Evolutionary conservation across 2,329 filamentous ascomycete species (phyloP).

Genomic region (Teratosphaeria destructans): DNA sequence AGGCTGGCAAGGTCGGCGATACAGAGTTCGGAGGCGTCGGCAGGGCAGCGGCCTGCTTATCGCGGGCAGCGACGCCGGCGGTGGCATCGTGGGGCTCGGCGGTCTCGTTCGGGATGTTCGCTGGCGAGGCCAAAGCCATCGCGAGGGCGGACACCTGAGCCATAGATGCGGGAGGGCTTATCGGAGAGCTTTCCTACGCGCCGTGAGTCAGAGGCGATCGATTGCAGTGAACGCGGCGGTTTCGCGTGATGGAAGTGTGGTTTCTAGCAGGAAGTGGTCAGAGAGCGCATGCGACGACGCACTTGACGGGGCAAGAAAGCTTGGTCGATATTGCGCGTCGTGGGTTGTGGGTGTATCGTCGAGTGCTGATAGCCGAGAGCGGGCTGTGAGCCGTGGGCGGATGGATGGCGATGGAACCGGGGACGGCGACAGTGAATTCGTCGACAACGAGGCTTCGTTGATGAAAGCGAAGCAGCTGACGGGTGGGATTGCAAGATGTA

Average conservation of each 20-base stretch:
- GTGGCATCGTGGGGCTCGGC: conserved; percentile 7
- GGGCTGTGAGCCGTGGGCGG: neutral
- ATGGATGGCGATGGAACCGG: neutral
- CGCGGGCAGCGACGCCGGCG: conserved; percentile 17
- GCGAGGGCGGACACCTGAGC: conserved; percentile 20
- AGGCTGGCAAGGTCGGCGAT: conserved; percentile 74
- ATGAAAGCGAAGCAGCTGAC: neutral
- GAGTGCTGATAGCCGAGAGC: conserved; percentile 1
- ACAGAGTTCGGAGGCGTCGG: conserved; percentile 93
- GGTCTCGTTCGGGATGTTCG: conserved; percentile 10
- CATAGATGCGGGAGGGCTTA: conserved; percentile 16
- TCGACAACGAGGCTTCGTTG: neutral
- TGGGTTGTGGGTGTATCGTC: neutral
- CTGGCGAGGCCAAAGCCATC: conserved; percentile 25
- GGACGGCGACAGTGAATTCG: neutral
- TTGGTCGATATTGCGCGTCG: conserved; percentile 3
- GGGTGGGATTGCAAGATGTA: neutral
- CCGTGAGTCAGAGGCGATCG: conserved; percentile 17
- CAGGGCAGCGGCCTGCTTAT: conserved; percentile 41
- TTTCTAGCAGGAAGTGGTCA: neutral
- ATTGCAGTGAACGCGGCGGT: conserved; percentile 4
- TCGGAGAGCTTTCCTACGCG: conserved; percentile 24
- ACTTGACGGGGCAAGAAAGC: conserved; percentile 27
- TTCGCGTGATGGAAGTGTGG: neutral
- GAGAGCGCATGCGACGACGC: conserved; percentile 21